Evolutionary conservation across 495 filamentous ascomycete species (phyloP).

Genomic region (Aspergillus bertholletiae): DNA sequence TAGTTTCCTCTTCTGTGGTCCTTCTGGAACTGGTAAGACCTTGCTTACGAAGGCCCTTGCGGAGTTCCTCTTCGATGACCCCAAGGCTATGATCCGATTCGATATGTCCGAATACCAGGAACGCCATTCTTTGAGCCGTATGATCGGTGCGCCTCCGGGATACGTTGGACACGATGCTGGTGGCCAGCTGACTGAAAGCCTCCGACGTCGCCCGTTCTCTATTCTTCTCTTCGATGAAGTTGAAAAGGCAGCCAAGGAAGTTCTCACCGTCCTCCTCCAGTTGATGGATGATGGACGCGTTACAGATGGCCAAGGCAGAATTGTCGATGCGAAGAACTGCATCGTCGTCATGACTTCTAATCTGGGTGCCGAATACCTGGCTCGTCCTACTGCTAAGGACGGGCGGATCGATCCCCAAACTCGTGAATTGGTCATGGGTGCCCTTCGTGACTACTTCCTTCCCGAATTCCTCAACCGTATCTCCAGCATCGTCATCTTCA

Average conservation of each 20-base stretch:
- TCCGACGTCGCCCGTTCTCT: slow-evolving; percentile 92
- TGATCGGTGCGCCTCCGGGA: slow-evolving; percentile 96
- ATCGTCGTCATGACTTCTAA: slow-evolving; percentile 99
- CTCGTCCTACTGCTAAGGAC: slow-evolving; percentile 68
- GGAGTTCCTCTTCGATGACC: slow-evolving; percentile 96
- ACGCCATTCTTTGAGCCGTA: slow-evolving; percentile 89
- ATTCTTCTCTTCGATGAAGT: slow-evolving; percentile 98
- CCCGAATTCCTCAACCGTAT: slow-evolving; percentile 99
- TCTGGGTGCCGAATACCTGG: slow-evolving; percentile 89
- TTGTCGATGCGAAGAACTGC: slow-evolving; percentile 94
- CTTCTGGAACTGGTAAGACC: slow-evolving; percentile 96
- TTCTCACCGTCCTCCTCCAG: slow-evolving; percentile 92
- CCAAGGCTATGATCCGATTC: slow-evolving; percentile 97
- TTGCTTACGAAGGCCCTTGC: slow-evolving; percentile 93
- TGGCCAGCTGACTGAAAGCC: slow-evolving; percentile 89
- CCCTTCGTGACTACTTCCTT: slow-evolving; percentile 90
- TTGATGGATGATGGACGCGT: slow-evolving; percentile 99
- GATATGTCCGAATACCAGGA: slow-evolving; percentile 99
- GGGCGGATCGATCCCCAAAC: slow-evolving; percentile 87
- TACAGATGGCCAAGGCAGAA: slow-evolving; percentile 92
- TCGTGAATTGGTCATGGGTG: slow-evolving; percentile 79
- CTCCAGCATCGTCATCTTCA: slow-evolving; percentile 94
- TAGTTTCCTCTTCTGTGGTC: slow-evolving; percentile 97
- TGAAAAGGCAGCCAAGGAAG: slow-evolving; percentile 97
- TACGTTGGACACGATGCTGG: slow-evolving; percentile 97